A percentile compares a stretch with the other conserved stretches of the same genome.
Evolutionary conservation across 495 filamentous ascomycete genomes (phyloP).

Genomic region (Melanomma pulvis-pyrius): DNA sequence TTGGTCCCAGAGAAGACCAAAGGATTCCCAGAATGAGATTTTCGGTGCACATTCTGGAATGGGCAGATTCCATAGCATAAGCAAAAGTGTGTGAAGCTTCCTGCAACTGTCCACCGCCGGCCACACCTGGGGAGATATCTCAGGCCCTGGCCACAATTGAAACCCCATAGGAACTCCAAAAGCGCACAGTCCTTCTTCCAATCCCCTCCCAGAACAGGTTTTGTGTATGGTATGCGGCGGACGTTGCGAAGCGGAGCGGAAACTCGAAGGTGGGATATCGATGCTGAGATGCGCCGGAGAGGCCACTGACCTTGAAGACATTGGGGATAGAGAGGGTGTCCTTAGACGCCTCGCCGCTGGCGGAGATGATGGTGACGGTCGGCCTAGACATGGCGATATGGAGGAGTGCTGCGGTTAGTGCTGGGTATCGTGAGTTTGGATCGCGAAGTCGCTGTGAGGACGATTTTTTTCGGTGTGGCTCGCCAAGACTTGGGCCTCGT

Average conservation of each 20-base stretch:
- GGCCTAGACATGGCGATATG: conserved; percentile 23
- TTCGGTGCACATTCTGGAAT: background rate
- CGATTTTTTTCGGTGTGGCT: conserved; percentile 61
- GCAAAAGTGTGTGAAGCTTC: background rate
- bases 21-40: background rate
- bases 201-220: background rate
- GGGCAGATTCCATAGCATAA: background rate
- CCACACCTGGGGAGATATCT: background rate
- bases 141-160: background rate
- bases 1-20: no score
- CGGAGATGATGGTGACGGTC: conserved; percentile 73
- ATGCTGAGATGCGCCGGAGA: background rate
- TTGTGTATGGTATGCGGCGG: background rate
- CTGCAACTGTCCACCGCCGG: background rate
- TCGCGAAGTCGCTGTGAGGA: conserved; percentile 49
- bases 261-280: background rate
- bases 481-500: conserved; percentile 1
- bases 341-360: conserved; percentile 87
- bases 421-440: conserved; percentile 81
- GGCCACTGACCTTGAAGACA: conserved; percentile 77
- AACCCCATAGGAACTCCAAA: background rate
- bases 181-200: background rate
- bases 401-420: conserved; percentile 43
- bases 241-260: background rate
- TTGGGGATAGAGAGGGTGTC: conserved; percentile 85